Evolutionary conservation across 352 stramenopile genomes (phyloP), one percentile per base, ranked within the genome.

Genomic region (Globisporangium cederbergense): DNA sequence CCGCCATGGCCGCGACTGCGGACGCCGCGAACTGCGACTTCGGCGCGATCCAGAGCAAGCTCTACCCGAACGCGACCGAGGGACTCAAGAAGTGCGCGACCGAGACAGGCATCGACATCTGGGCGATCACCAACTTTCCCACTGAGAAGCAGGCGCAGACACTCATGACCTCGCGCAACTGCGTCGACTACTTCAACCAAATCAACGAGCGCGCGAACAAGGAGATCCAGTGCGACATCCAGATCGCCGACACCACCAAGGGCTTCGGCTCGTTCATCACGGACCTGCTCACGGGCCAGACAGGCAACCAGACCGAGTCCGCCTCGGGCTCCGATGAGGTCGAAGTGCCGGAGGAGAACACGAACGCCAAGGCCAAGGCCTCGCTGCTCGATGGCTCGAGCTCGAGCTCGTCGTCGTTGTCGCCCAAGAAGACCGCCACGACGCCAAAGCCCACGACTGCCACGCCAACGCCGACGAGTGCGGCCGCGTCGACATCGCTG

Each of bases 161-260:
- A 40, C 65, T 90, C 40, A 73, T 74, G 34, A 72, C 75, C 62
- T 78, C 74, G 36, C 74, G 72, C 46, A 78, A 75, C 58, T 90
- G 81, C 69, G 80, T 84, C 28, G 79, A 86, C 46, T 89, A 80
- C 63, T 43, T 88, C 64, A 90, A 90, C 72, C 81, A 90, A 66
- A 72, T 90, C 52, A 88, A 79, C 68, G 58, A 85, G 58, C 40
- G 74, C 51, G 81, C 81, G 62, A 90, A 90, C 71, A 34, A 57
- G 45, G 57, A 73, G 22, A 88, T 86, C 58, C 71, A 82, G 49
- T 90, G 81, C 60, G 72, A 83, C 25, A 62, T 75, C 55, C 38
- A 65, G 46, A 62, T 90, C 47, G 69, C 68, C 45, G 68, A 72
- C 54, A 57, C 75, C 25, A 74, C 75, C 40, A 66, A 84, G 59